Base-by-base conservation (phyloP, 2,329 filamentous ascomycete species). In the Fusarium sp. region DNA sequence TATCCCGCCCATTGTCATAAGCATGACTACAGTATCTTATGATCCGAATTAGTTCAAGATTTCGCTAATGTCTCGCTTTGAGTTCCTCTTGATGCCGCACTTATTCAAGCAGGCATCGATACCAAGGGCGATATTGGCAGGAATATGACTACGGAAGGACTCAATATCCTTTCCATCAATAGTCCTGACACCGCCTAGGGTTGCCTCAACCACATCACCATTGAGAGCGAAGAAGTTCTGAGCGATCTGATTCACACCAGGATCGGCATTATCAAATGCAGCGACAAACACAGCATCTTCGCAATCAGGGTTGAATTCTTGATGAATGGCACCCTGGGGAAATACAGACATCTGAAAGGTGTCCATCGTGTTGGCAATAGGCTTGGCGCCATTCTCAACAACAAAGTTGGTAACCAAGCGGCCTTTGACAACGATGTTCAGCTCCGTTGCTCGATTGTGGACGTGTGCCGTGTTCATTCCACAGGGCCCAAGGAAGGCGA, bases 261-360 rank as follows among this genome's bases (percentile, higher is more conserved):
- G 82, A 64, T 86, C 84, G 52, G 81, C 78, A 18, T 74, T 75
- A 56, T 80, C 80, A 73, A 86, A 86, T 6, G 78, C 80, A 8
- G 84, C 84, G 8, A 86, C 81, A 68, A 86, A 86, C 9, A 83
- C 79, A 21, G 84, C 78, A 20, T 81, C 77, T 39, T 80, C 77
- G 71, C 85, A 86, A 59, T 83, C 80, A 4, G 84, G 84, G 74
- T 87, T 87, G 74, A 83, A 85, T 65, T 86, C 82, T 4, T 82
- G 81, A 69, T 87, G 85, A 12, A 85, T 77, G 5, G 81, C 79
- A 8, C 85, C 85, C 67, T 84, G 79, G 4, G 84, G 84, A 73
- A 86, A 85, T 12, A 84, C 80, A 15, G 81, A 77, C 80, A 84
- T 84, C 63, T 84, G 80, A 62, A 77, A 81, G 6, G 74, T 75